These are phyloP conservation scores for Parietaria judaica DNA, from an alignment of 306 rosid genomes.

Conservation along the genomic window DNA sequence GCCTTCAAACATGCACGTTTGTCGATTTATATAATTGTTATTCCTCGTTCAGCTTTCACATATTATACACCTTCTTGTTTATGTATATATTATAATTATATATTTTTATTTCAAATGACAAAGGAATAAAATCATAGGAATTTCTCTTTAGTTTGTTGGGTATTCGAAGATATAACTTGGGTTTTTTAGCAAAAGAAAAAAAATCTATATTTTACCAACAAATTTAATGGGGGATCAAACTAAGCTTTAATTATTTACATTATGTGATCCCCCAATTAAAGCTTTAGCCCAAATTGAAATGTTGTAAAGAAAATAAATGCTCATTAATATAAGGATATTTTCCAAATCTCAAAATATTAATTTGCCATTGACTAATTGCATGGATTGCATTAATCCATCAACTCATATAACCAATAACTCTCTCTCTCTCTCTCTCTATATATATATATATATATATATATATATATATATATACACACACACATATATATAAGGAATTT, in stretches of 20 bases:
- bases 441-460: too few relatives aligned
- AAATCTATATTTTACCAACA: too few relatives aligned
- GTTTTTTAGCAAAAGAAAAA: neutral
- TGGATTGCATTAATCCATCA: neutral
- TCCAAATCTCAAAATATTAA: neutral
- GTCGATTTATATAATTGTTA: too few relatives aligned
- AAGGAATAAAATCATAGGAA: too few relatives aligned
- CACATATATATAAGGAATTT: too few relatives aligned
- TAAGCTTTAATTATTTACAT: neutral
- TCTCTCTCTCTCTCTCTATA: too few relatives aligned
- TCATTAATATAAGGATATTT: neutral
- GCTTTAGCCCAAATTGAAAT: neutral
- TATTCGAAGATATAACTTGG: neutral
- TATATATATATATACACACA: too few relatives aligned
- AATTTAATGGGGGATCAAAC: neutral
- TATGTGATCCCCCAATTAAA: neutral
- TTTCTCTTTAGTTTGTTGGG: neutral
- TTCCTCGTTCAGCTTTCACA: too few relatives aligned
- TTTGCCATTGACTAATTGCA: neutral
- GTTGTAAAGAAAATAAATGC: neutral
- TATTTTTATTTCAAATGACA: too few relatives aligned
- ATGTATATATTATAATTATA: too few relatives aligned
- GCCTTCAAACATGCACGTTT: neutral
- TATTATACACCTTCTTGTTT: too few relatives aligned
- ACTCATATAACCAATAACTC: neutral